A percentile compares a stretch with the other conserved stretches of the same genome.
phyloP scores from a whole-genome alignment of 768 basidiomycete species.

The Sporobolomyces phaffii region DNA sequence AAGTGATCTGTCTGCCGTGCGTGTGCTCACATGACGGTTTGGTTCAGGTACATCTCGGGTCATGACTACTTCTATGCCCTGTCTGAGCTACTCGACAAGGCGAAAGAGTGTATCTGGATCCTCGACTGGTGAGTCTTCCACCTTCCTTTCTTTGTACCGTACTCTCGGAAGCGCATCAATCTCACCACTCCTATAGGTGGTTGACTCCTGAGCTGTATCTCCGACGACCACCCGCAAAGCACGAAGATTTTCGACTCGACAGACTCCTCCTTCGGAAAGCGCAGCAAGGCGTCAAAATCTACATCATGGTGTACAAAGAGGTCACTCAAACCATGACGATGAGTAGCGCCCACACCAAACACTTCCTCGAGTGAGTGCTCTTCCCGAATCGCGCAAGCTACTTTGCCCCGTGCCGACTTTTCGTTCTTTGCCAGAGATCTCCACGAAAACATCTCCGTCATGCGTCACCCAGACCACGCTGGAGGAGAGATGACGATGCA shows the following conservation, averaged over 20 bases:
- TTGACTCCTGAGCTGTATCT: conserved; percentile 90
- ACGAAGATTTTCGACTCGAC: conserved; percentile 86
- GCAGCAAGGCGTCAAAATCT: conserved; percentile 80
- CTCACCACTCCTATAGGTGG: conserved; percentile 66
- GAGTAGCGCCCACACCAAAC: conserved; percentile 49
- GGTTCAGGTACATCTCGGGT: conserved; percentile 53
- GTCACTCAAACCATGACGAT: conserved; percentile 78
- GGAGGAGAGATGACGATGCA: conserved; percentile 36
- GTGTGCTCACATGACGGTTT: not conserved
- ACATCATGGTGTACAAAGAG: conserved; percentile 92
- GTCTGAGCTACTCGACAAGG: conserved; percentile 55
- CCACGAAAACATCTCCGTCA: conserved; percentile 77
- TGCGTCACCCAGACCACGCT: conserved; percentile 87
- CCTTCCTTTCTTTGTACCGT: too few relatives aligned
- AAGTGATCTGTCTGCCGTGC: too few relatives aligned
- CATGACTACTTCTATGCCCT: conserved; percentile 96
- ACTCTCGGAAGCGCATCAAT: too few relatives aligned
- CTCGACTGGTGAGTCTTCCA: conserved; percentile 52
- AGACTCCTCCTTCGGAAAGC: conserved; percentile 78
- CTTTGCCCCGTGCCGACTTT: not conserved
- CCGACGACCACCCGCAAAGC: conserved; percentile 76
- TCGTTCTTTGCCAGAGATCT: conserved; percentile 48
- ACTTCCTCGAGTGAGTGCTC: conserved; percentile 58
- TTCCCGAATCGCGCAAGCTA: too few relatives aligned
- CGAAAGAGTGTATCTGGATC: conserved; percentile 78